These are phyloP conservation scores for Podospora pseudocomata DNA, from an alignment of 495 filamentous ascomycete species.

Conservation along the genomic window DNA sequence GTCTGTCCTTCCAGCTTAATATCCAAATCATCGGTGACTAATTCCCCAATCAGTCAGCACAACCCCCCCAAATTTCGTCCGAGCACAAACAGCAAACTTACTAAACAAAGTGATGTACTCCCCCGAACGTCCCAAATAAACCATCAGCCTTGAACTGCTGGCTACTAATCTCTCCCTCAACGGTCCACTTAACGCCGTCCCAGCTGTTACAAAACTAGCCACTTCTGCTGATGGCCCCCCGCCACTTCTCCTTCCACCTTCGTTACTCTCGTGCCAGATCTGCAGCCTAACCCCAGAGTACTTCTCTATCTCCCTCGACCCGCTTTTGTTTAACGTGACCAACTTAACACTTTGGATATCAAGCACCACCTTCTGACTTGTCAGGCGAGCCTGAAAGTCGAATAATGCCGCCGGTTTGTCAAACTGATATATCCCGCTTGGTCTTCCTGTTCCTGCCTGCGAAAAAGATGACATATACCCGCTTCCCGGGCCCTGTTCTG, in stretches of 20 bases:
- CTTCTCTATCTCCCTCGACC: constrained; percentile 24
- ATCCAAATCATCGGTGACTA: constrained; percentile 35
- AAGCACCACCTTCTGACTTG: constrained; percentile 32
- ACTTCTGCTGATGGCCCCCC: constrained; percentile 23
- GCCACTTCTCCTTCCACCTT: constrained; percentile 9
- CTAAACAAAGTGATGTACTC: constrained; percentile 33
- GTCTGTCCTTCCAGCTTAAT: constrained; percentile 30
- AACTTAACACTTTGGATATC: constrained; percentile 34
- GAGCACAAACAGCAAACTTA: constrained; percentile 13
- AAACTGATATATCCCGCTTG: constrained; percentile 35
- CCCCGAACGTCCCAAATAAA: constrained; percentile 31
- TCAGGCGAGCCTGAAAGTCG: constrained; percentile 36
- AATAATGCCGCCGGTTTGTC: constrained; percentile 23
- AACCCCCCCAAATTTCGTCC: not conserved
- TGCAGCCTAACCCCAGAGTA: constrained; percentile 33
- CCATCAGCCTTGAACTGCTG: constrained; percentile 26
- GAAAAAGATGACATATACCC: constrained; percentile 19
- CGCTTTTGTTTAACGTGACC: constrained; percentile 23
- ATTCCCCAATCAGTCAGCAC: not conserved
- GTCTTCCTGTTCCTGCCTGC: constrained; percentile 15
- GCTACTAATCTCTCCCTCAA: constrained; percentile 29
- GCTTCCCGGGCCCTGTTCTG: constrained; percentile 18
- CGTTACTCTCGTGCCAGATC: constrained; percentile 34
- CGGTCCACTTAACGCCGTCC: constrained; percentile 32
- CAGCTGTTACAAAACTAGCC: constrained; percentile 33